A percentile compares a stretch with the other conserved stretches of the same genome.
Conservation (phyloP, 192 early-diverging fungal species). For the Thoreauomyces humboldtii region DNA sequence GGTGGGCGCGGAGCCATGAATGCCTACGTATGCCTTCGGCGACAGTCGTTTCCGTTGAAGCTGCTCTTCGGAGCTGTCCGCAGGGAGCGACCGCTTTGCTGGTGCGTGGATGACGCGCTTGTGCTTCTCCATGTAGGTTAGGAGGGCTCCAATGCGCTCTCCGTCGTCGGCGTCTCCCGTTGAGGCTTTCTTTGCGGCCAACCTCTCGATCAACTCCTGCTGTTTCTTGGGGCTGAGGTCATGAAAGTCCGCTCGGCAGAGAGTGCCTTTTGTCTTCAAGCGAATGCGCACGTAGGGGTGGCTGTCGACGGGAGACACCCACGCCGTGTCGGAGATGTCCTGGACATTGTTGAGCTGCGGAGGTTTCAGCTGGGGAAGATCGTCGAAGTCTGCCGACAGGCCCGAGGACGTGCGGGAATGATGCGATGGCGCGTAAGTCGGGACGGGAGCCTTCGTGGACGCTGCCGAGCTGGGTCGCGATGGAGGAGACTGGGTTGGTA, state of each 20-base stretch:
- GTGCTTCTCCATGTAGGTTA: constrained; percentile 18
- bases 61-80: too few relatives aligned
- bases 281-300: constrained; percentile 20
- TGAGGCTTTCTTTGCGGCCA: neutral
- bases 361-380: constrained; percentile 14
- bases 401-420: too few relatives aligned
- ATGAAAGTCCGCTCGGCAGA: constrained; percentile 17
- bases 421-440: too few relatives aligned
- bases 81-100: neutral
- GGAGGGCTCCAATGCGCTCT: neutral
- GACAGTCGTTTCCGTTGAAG: too few relatives aligned
- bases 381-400: constrained; percentile 6
- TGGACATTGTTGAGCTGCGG: constrained; percentile 27
- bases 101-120: neutral
- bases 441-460: too few relatives aligned
- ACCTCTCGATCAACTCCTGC: constrained; percentile 16
- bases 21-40: too few relatives aligned
- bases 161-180: neutral
- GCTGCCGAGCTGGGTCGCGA: too few relatives aligned
- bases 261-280: constrained; percentile 23
- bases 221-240: constrained; percentile 22
- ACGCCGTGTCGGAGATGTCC: constrained; percentile 16
- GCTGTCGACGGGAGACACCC: constrained; percentile 14
- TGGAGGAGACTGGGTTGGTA: too few relatives aligned
- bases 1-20: too few relatives aligned